Base-by-base conservation (phyloP, 2,329 filamentous ascomycete species). In the Fonsecaea nubica region DNA sequence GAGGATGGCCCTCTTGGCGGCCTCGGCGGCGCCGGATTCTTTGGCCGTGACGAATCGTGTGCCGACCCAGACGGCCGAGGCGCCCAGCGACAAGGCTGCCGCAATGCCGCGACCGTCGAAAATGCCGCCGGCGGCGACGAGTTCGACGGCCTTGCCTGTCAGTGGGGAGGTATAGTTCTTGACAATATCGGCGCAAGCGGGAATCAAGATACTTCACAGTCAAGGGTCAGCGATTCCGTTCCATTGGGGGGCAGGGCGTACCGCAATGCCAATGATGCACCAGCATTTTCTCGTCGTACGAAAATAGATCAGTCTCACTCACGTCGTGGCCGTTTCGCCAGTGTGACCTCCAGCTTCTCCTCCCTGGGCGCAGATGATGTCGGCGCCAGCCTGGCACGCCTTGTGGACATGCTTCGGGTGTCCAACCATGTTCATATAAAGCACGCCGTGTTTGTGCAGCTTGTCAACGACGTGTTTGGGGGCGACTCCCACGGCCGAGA, bases 361-460 rank as follows among this genome's bases (percentile, higher is more conserved):
- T 25, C 70, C 70, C 60, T 72, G 70, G 8, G 70, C 70, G 48
- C 66, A 67, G 6, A 96, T 84, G 68, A 95, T 86, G 77, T 96
- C 92, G 2, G 93, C 90, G 58, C 92, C 92, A 0, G 89, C 85
- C 30, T 92, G 87, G 3, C 95, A 82, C 1, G 91, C 91, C 79
- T 95, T 94, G 76, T 87, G 84, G 1, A 91, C 92, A 76, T 96
- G 92, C 77, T 90, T 91, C 2, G 92, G 92, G 75, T 92, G 90
- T 0, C 92, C 92, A 32, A 95, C 91, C 92, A 95, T 95, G 77
- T 95, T 95, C 91, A 94, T 94, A 45, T 95, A 84, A 67, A 93
- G 75, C 42, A 96, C 89, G 0, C 89, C 90, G 0, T 88, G 86
- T 2, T 81, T 80, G 75, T 96, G 92, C 64, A 96, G 81, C 62